phyloP scores from a whole-genome alignment of 139 green algal genomes.

The Axilococcus clingmanii region DNA sequence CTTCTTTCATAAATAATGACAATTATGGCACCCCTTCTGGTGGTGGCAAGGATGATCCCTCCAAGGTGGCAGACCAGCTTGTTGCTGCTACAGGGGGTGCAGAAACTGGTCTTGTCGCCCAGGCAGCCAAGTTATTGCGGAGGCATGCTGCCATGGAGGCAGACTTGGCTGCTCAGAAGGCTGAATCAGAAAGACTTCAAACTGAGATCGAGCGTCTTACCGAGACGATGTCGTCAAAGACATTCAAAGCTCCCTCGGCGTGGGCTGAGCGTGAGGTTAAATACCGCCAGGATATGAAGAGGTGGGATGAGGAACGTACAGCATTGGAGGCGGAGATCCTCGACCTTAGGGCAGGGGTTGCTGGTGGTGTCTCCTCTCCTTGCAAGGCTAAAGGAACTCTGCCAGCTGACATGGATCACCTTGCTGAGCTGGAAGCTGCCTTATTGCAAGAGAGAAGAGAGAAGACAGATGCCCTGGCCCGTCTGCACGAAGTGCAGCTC shows the following conservation, averaged over 20 bases:
- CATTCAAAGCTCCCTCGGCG: constrained; percentile 41
- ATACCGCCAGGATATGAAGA: constrained; percentile 44
- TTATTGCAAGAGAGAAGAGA: constrained; percentile 15
- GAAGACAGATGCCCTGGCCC: neutral
- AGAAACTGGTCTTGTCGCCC: constrained; percentile 19
- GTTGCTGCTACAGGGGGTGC: constrained; percentile 12
- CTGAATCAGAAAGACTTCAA: constrained; percentile 18
- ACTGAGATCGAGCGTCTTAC: constrained; percentile 34
- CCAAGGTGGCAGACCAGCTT: constrained; percentile 13
- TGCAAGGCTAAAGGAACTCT: neutral
- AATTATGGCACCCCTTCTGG: neutral
- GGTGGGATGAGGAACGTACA: constrained; percentile 27
- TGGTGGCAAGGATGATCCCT: constrained; percentile 3
- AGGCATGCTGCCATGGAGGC: constrained; percentile 19
- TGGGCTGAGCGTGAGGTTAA: constrained; percentile 52
- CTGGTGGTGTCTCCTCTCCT: neutral
- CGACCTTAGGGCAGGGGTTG: neutral
- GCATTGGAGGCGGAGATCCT: neutral
- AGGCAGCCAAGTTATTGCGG: constrained; percentile 21
- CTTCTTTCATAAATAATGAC: neutral
- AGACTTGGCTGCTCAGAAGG: constrained; percentile 7
- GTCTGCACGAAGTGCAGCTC: constrained; percentile 31
- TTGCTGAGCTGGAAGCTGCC: constrained; percentile 18
- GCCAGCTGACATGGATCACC: neutral
- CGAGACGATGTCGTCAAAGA: constrained; percentile 43